These are phyloP conservation scores for Phytophthora tentaculata DNA, from an alignment of 352 stramenopile genomes.

Conservation along the genomic window DNA sequence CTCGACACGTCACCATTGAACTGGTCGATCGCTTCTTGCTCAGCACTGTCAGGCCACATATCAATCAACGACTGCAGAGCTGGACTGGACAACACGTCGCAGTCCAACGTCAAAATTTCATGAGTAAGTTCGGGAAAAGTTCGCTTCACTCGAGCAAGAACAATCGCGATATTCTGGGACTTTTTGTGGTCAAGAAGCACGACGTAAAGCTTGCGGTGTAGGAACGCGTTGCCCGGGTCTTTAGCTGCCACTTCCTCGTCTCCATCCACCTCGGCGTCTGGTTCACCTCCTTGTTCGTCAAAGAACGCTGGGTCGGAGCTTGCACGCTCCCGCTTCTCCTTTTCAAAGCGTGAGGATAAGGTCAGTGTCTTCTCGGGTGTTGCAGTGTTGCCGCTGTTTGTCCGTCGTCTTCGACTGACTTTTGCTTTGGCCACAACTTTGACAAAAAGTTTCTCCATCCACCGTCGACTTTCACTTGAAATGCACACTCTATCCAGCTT, in stretches of 20 bases:
- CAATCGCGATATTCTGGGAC: conserved; percentile 86
- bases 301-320: conserved; percentile 22
- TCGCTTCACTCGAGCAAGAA: conserved; percentile 75
- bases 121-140: conserved; percentile 60
- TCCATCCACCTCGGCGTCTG: conserved; percentile 22
- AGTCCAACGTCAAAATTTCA: conserved; percentile 73
- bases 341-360: conserved; percentile 11
- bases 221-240: conserved; percentile 28
- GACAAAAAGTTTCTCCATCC: conserved; percentile 80
- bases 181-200: conserved; percentile 86
- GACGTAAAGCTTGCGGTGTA: conserved; percentile 59
- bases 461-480: conserved; percentile 64
- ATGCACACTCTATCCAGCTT: conserved; percentile 44
- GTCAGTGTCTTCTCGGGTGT: conserved; percentile 19
- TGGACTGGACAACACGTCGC: conserved; percentile 64
- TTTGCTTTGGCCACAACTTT: conserved; percentile 49
- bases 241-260: conserved; percentile 16
- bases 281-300: conserved; percentile 33
- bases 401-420: conserved; percentile 25
- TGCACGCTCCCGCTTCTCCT: conserved; percentile 20
- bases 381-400: conserved; percentile 3
- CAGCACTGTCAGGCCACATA: conserved; percentile 81
- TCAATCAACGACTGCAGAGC: conserved; percentile 80
- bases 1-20: conserved; percentile 57
- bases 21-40: conserved; percentile 72